These are phyloP conservation scores for Tylopilus sp. DNA, from an alignment of 768 basidiomycete species.

Conservation along the genomic window DNA sequence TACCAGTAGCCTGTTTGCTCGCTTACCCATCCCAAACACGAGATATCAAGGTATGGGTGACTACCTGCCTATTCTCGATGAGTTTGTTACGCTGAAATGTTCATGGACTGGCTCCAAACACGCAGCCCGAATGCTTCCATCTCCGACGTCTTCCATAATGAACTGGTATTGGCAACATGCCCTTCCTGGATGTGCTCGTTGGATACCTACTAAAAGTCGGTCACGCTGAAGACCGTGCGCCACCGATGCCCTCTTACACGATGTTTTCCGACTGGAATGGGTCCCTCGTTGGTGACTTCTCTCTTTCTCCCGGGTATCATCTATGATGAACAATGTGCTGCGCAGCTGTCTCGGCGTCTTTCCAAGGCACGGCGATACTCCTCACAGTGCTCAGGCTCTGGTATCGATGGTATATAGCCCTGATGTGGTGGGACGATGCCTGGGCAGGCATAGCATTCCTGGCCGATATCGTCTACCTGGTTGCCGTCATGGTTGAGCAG, in stretches of 20 bases:
- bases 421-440: conserved; percentile 27
- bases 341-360: conserved; percentile 12
- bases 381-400: conserved; percentile 22
- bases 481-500: too few species aligned
- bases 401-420: conserved; percentile 18
- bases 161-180: background rate
- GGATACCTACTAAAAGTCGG: background rate
- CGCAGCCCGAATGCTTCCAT: background rate
- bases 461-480: conserved; percentile 9
- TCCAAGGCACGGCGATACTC: conserved; percentile 22
- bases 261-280: conserved; percentile 18
- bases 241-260: background rate
- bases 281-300: conserved; percentile 12
- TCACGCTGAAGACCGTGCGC: background rate
- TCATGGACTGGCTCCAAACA: background rate
- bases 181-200: background rate
- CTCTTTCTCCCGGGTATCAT: background rate
- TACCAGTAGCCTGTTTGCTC: too few species aligned
- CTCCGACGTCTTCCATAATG: background rate
- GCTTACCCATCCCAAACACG: background rate
- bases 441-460: conserved; percentile 17
- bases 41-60: too few species aligned
- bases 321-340: conserved; percentile 1
- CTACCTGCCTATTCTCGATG: background rate
- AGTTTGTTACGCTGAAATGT: background rate